Evolutionary conservation across 192 early-diverging fungal species (phyloP).

Genomic region (Diversispora epigaea): DNA sequence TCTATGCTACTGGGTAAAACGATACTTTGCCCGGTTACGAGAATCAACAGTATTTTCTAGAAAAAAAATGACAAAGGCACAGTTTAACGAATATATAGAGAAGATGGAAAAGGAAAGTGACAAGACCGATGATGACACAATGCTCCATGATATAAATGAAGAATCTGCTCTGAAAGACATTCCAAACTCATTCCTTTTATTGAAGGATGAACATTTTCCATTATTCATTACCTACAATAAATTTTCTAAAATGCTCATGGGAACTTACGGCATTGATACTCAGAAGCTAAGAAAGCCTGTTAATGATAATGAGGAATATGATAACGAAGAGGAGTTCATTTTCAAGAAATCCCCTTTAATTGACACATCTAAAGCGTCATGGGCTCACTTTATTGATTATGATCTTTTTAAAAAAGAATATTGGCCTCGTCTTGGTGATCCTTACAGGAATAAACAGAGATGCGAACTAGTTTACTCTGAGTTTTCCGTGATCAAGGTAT

Average conservation of each 20-base stretch:
- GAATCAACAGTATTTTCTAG: conserved; percentile 9
- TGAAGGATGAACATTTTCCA: conserved; percentile 17
- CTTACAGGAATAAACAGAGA: background rate
- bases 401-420: background rate
- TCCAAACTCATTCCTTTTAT: conserved; percentile 22
- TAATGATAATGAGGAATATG: background rate
- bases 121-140: background rate
- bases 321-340: background rate
- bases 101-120: background rate
- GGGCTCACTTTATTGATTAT: conserved; percentile 18
- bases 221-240: conserved; percentile 23
- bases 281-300: background rate
- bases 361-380: background rate
- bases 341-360: too few species aligned
- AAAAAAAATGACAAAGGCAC: conserved; percentile 1
- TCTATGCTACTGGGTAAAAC: conserved; percentile 3
- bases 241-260: conserved; percentile 5
- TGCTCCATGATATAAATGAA: background rate
- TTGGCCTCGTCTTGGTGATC: background rate
- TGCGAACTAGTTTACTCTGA: conserved; percentile 4
- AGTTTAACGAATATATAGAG: conserved; percentile 2
- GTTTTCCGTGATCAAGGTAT: conserved; percentile 25
- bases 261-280: conserved; percentile 22
- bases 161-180: background rate
- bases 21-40: background rate